phyloP scores from a whole-genome alignment of 495 filamentous ascomycete species.

The Aspergillus kassunensis region DNA sequence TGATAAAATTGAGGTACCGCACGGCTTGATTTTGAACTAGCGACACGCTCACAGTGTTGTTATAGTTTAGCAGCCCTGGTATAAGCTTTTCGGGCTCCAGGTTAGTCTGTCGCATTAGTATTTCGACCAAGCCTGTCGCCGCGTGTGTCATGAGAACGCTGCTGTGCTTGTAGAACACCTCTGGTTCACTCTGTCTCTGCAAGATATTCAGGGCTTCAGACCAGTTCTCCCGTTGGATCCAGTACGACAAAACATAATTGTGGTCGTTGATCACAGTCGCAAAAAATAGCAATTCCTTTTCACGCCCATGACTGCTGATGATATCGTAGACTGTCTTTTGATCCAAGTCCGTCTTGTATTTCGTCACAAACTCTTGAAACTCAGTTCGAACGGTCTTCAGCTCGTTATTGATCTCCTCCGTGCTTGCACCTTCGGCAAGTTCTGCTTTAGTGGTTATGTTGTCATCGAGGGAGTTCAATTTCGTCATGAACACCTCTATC shows the following conservation, averaged over 20 bases:
- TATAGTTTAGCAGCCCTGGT: conserved; percentile 89
- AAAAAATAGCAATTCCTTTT: conserved; percentile 87
- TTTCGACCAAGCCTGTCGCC: conserved; percentile 79
- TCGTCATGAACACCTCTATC: conserved; percentile 94
- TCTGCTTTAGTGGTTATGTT: conserved; percentile 88
- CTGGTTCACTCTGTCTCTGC: conserved; percentile 83
- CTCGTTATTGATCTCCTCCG: conserved; percentile 67
- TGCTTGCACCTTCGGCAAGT: conserved; percentile 64
- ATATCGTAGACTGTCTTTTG: conserved; percentile 90
- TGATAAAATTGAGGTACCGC: conserved; percentile 88
- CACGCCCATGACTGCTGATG: conserved; percentile 90
- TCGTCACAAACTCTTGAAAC: conserved; percentile 82
- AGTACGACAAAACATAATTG: conserved; percentile 93
- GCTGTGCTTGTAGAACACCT: conserved; percentile 93
- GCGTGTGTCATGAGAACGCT: conserved; percentile 92
- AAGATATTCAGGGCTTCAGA: conserved; percentile 80
- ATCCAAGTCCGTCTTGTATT: conserved; percentile 82
- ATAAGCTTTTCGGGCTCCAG: conserved; percentile 87
- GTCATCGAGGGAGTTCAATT: conserved; percentile 91
- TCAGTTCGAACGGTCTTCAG: conserved; percentile 65
- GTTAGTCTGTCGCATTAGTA: conserved; percentile 86
- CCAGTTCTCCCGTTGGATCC: conserved; percentile 96
- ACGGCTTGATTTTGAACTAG: conserved; percentile 82
- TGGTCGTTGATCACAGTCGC: conserved; percentile 83
- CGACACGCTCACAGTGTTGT: conserved; percentile 55